phyloP scores from a whole-genome alignment of 1,284 basidiomycete species.

The Cronartium quercuum region DNA sequence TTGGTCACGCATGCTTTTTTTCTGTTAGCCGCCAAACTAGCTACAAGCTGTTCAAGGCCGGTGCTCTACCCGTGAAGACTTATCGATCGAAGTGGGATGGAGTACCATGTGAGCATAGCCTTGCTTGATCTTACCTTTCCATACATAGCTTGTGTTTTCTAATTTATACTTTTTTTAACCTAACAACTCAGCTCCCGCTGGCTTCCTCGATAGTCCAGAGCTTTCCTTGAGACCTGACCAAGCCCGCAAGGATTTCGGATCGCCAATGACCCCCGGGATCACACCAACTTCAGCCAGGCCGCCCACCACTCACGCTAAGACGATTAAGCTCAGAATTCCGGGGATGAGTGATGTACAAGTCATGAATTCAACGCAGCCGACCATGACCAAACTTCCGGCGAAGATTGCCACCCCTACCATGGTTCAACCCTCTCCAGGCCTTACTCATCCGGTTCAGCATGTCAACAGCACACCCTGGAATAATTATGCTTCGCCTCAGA shows the following conservation, averaged over 20 bases:
- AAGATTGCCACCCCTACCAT: background rate
- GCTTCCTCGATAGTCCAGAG: slow-evolving; percentile 4
- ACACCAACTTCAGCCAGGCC: background rate
- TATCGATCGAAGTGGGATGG: slow-evolving; percentile 37
- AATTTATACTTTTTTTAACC: background rate
- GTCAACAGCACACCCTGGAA: background rate
- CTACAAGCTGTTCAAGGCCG: slow-evolving; percentile 39
- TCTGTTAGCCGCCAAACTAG: slow-evolving; percentile 36
- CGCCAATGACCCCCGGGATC: background rate
- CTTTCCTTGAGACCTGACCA: background rate
- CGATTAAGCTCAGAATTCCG: background rate
- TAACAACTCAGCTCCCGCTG: background rate
- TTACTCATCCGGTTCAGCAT: background rate
- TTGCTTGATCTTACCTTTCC: background rate
- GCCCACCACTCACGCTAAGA: background rate
- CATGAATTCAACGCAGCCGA: background rate
- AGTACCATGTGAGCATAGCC: slow-evolving; percentile 13
- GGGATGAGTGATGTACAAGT: background rate
- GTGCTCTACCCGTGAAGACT: slow-evolving; percentile 36
- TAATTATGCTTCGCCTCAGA: background rate
- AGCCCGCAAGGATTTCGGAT: background rate
- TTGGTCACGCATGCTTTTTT: background rate
- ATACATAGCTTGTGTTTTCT: too few species aligned
- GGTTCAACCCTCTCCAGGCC: background rate
- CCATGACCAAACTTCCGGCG: background rate